Evolutionary conservation across 1,139 yeast genomes (phyloP).

Genomic region (Diutina mesorugosa): DNA sequence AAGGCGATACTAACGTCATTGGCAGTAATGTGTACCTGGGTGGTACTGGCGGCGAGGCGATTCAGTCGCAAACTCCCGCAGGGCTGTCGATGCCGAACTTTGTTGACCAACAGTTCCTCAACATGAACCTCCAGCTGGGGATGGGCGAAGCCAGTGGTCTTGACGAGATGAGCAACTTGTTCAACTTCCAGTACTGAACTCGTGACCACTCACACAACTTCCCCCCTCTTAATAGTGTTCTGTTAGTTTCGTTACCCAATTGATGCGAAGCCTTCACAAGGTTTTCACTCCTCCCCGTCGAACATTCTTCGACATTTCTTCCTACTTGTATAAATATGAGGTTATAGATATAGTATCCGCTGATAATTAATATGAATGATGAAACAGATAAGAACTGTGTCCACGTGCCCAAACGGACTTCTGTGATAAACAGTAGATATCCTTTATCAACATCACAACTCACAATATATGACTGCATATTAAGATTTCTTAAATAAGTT

Average conservation of each 20-base stretch:
- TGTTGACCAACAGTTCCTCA: constrained; percentile 29
- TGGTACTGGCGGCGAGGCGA: not conserved
- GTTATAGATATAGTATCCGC: no score
- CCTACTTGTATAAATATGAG: no score
- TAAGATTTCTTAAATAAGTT: no score
- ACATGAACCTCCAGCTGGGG: constrained; percentile 26
- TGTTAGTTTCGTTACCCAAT: not conserved
- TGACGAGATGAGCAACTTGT: not conserved
- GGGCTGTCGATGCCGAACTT: constrained; percentile 16
- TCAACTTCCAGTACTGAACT: not conserved
- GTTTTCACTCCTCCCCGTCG: no score
- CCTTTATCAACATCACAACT: no score
- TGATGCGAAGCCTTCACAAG: not conserved
- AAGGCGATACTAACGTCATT: not conserved
- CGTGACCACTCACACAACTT: not conserved
- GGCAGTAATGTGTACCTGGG: not conserved
- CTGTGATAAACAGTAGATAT: no score
- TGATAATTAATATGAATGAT: no score
- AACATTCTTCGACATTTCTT: no score
- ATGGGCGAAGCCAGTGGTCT: not conserved
- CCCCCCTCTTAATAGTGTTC: not conserved
- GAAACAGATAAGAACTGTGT: no score
- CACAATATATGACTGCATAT: no score
- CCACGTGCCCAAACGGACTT: no score
- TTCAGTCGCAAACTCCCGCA: not conserved